A percentile compares a stretch with the other conserved stretches of the same genome.
Conservation (phyloP, 2,329 filamentous ascomycete genomes). For the Albophoma yamanashiensis region DNA sequence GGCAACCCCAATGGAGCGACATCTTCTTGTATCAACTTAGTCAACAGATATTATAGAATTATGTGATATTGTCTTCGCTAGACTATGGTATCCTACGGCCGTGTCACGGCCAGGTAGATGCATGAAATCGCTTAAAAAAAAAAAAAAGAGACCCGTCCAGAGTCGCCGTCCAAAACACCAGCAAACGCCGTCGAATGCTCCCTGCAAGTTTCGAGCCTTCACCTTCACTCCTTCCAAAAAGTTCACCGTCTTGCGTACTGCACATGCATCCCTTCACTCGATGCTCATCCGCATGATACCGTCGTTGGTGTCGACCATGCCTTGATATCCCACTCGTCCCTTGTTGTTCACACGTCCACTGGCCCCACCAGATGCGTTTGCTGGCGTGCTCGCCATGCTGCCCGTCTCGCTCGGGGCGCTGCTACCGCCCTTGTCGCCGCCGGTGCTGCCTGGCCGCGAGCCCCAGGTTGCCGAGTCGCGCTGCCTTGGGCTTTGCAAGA, state of each 20-base stretch:
- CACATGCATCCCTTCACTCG: conserved; percentile 42
- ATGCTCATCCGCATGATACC: conserved; percentile 96
- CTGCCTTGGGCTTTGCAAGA: conserved; percentile 75
- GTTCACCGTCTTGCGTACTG: background rate
- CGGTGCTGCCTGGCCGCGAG: conserved; percentile 55
- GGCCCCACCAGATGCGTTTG: conserved; percentile 19
- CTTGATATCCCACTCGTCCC: conserved; percentile 69
- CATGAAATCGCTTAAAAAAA: background rate
- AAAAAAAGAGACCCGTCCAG: background rate
- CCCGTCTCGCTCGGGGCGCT: conserved; percentile 41
- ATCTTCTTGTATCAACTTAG: background rate
- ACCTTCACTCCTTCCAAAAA: background rate
- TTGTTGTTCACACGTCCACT: conserved; percentile 39
- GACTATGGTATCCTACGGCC: background rate
- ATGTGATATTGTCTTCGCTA: background rate
- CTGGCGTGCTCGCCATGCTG: conserved; percentile 22
- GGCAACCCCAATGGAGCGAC: background rate
- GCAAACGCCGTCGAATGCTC: background rate
- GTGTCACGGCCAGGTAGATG: background rate
- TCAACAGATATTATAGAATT: background rate
- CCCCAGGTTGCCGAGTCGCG: conserved; percentile 62
- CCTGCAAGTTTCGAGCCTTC: background rate
- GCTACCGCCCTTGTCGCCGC: conserved; percentile 39
- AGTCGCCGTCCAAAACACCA: background rate
- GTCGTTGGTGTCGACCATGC: conserved; percentile 93